These are phyloP conservation scores for Euphorbia pulcherrima DNA, from an alignment of 345 rosid genomes.

Conservation along the genomic window DNA sequence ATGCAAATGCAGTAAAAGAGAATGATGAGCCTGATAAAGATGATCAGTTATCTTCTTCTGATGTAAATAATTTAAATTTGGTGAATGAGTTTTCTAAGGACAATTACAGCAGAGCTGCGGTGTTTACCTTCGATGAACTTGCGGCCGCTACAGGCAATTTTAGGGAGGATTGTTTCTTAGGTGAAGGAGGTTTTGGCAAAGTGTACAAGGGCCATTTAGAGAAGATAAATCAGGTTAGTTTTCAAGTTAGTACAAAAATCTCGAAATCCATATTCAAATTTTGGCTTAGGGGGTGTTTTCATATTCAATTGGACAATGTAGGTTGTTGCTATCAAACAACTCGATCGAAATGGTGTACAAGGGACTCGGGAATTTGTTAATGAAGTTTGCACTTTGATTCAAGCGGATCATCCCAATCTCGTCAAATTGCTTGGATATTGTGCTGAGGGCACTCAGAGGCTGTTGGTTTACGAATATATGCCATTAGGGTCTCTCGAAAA, in stretches of 20 bases:
- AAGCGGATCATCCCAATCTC: slow-evolving; percentile 41
- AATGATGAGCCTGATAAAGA: slow-evolving; percentile 34
- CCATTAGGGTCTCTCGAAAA: slow-evolving; percentile 45
- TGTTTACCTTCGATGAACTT: slow-evolving; percentile 61
- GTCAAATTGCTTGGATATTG: slow-evolving; percentile 43
- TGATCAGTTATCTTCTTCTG: slow-evolving; percentile 45
- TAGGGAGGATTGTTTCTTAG: slow-evolving; percentile 56
- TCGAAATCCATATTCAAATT: background rate
- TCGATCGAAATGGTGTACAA: slow-evolving; percentile 41
- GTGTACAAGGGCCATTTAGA: slow-evolving; percentile 64
- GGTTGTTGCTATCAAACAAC: slow-evolving; percentile 47
- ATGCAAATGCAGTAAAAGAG: slow-evolving; percentile 33
- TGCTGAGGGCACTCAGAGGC: slow-evolving; percentile 40
- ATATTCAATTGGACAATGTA: background rate
- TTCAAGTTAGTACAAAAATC: background rate
- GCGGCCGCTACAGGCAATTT: slow-evolving; percentile 58
- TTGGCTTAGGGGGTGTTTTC: background rate
- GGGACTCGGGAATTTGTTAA: slow-evolving; percentile 39
- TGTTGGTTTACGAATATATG: slow-evolving; percentile 48
- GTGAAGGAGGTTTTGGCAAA: slow-evolving; percentile 91
- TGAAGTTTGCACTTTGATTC: slow-evolving; percentile 36
- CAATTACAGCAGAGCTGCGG: slow-evolving; percentile 34
- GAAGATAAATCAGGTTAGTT: slow-evolving; percentile 52
- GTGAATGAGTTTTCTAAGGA: slow-evolving; percentile 36
- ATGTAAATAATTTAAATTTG: slow-evolving; percentile 46